Conservation (phyloP, 345 rosid genomes). For the Lepidium sativum region DNA sequence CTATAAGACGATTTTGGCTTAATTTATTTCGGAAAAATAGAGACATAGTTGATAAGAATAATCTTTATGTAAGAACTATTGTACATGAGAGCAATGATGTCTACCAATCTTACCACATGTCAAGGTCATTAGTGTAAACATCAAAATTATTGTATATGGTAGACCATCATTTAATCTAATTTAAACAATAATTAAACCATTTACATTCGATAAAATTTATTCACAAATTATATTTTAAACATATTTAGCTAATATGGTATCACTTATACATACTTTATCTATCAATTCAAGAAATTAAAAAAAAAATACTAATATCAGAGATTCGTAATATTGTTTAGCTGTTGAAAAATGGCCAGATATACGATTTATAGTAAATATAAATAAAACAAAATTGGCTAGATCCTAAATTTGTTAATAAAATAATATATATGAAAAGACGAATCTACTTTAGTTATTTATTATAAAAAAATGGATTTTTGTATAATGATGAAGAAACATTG, state of each 20-base stretch:
- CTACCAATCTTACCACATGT: neutral
- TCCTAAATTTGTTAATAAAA: neutral
- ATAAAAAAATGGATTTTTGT: neutral
- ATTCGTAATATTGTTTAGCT: neutral
- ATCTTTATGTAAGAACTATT: neutral
- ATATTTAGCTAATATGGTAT: no score
- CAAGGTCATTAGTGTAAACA: constrained; percentile 1
- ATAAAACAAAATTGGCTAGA: neutral
- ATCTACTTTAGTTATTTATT: neutral
- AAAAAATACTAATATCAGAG: neutral
- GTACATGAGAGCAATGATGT: constrained; percentile 2
- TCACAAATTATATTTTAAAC: no score
- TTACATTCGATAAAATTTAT: neutral
- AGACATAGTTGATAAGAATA: neutral
- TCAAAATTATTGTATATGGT: no score
- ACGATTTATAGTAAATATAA: neutral
- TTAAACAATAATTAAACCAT: neutral
- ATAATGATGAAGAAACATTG: constrained; percentile 26
- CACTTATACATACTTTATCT: no score
- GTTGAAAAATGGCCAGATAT: neutral
- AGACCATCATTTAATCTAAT: no score
- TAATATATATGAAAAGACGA: neutral
- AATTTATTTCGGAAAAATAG: neutral
- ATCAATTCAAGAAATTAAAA: neutral
- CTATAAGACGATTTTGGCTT: neutral